Base-by-base conservation (phyloP, 257 asterid genomes). In the Solanum clarkiae region DNA sequence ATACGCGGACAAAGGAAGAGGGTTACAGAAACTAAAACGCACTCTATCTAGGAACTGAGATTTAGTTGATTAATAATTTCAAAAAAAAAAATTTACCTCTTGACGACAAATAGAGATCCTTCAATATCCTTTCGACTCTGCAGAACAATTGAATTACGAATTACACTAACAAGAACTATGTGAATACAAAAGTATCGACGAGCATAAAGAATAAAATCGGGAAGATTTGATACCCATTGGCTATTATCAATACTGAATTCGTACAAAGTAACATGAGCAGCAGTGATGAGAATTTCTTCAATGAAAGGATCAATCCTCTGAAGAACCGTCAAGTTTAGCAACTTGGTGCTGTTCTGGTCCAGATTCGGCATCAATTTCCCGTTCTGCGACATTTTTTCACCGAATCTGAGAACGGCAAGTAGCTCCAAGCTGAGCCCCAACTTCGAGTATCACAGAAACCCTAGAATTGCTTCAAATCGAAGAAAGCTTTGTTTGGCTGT, bases 111-210 rank as follows among this genome's bases (percentile, higher is more conserved):
- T 40, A 96, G 94, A 15, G 99, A 91, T 77, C 99, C 99, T 90
- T 96, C 94, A 8, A 96, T 98, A 88, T 94, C 97, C 89, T 94
- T 96, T 63, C 99, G 95, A 88, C 97, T 93, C 99, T 95, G 91
- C 84, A 49, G 69, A 80, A 71, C 60, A 81, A 24, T 84, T 75
- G 49, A 69, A 82, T 36, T 85, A 22, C 17, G 20, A 36, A 22
- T 32, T 54, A 59, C 1, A 70, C 54, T 18, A 62, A 63, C 40
- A 63, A 14, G 20, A 26, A 66, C 22, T 15, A 7, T n/a, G 26
- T 40, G 53, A 70, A 70, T 70, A 40, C 79, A 70, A 40, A 70
- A 18, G 79, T 18, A 70, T 70, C 24, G 16, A 29, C n/a, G 13
- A 66, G 47, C 22, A 32, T 9, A 80, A 8, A 40, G 62, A 53